Evolutionary conservation across 2,329 filamentous ascomycete species (phyloP).

Genomic region (Celoporthe dispersa): DNA sequence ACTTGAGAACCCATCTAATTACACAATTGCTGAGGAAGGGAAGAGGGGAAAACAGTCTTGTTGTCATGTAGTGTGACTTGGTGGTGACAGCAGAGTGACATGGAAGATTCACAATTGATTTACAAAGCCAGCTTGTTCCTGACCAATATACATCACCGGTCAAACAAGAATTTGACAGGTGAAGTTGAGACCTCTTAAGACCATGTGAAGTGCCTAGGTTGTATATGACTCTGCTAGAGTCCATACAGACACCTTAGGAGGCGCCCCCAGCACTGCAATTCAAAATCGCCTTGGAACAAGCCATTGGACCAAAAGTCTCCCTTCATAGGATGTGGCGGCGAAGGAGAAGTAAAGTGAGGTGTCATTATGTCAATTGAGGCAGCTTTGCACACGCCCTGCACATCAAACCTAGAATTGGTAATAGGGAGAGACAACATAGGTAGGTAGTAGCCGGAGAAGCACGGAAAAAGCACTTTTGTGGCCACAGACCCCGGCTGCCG

Average conservation of each 20-base stretch:
- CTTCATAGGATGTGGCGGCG: no score
- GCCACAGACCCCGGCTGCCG: not conserved
- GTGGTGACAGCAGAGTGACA: not conserved
- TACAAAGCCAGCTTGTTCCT: not conserved
- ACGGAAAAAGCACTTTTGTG: not conserved
- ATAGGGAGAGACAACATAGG: not conserved
- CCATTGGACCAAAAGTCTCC: not conserved
- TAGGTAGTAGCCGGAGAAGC: constrained; percentile 3
- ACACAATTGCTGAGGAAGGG: not conserved
- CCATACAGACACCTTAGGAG: not conserved
- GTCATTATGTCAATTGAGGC: not conserved
- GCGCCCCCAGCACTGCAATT: not conserved
- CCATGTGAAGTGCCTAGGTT: not conserved
- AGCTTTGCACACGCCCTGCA: not conserved
- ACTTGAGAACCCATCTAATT: not conserved
- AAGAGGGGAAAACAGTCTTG: not conserved
- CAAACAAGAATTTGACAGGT: not conserved
- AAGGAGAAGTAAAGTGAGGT: not conserved
- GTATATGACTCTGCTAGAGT: not conserved
- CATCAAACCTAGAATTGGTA: not conserved
- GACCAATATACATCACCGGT: not conserved
- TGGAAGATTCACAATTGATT: not conserved
- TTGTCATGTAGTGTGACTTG: not conserved
- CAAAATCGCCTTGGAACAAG: not conserved
- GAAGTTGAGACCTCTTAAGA: not conserved